Evolutionary conservation across 768 basidiomycete genomes (phyloP).

Genomic region (Neoboletus subvelutipes): DNA sequence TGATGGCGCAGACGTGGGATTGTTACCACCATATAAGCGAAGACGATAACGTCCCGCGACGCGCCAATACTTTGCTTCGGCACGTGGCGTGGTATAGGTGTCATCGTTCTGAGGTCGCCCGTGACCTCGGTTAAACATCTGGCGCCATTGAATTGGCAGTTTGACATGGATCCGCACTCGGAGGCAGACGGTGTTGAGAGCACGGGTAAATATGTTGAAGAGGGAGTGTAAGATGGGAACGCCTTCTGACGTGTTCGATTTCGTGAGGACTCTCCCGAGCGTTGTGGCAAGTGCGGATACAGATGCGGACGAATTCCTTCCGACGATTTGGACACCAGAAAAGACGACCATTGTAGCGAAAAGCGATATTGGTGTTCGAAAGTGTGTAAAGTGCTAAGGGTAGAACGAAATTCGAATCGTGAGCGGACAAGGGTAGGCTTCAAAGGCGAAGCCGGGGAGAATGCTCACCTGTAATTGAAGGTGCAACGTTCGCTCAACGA

Average conservation of each 20-base stretch:
- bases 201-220: slow-evolving; percentile 9
- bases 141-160: slow-evolving; percentile 10
- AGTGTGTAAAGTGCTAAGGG: slow-evolving; percentile 2
- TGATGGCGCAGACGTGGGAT: neutral
- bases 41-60: slow-evolving; percentile 27
- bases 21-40: slow-evolving; percentile 27
- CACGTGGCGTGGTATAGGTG: slow-evolving; percentile 23
- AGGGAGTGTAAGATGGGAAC: slow-evolving; percentile 3
- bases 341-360: slow-evolving; percentile 11
- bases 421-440: neutral
- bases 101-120: slow-evolving; percentile 2
- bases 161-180: slow-evolving; percentile 11
- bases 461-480: slow-evolving; percentile 12
- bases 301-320: neutral
- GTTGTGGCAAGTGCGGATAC: slow-evolving; percentile 1
- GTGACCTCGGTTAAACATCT: neutral
- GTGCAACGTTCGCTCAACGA: slow-evolving; percentile 10
- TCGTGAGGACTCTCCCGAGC: slow-evolving; percentile 7
- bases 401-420: neutral
- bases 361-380: slow-evolving; percentile 3
- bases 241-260: neutral
- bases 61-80: slow-evolving; percentile 34
- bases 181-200: slow-evolving; percentile 18
- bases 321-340: slow-evolving; percentile 10
- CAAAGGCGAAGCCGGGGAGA: neutral